Percentiles rank a stretch among this genome's conserved stretches.
phyloP scores from a whole-genome alignment of 2,329 filamentous ascomycete genomes.

The Beauveria caledonica region DNA sequence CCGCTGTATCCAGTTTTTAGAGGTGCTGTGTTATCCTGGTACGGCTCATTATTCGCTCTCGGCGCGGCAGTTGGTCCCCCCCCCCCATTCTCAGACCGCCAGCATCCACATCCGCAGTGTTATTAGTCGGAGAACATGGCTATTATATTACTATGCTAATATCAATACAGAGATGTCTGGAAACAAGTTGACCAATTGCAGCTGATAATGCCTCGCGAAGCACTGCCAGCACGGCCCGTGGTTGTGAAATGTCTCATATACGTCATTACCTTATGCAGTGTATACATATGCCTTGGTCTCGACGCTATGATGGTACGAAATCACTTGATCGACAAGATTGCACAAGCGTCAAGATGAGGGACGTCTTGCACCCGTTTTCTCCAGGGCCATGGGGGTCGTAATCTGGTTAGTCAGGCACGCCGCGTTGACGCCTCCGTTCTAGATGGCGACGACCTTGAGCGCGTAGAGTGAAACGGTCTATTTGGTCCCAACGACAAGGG shows the following conservation, averaged over 20 bases:
- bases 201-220: background rate
- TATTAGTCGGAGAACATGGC: no score
- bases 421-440: conserved; percentile 18
- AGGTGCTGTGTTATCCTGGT: background rate
- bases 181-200: no score
- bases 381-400: conserved; percentile 34
- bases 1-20: background rate
- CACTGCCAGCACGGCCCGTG: background rate
- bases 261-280: conserved; percentile 16
- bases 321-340: conserved; percentile 25
- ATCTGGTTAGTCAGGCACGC: no score
- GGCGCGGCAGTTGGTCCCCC: background rate
- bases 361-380: conserved; percentile 38
- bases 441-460: no score
- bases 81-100: no score
- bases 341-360: conserved; percentile 34
- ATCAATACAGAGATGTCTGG: no score
- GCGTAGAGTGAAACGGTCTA: no score
- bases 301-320: conserved; percentile 37
- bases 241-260: background rate
- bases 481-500: no score
- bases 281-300: conserved; percentile 36
- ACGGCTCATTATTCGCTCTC: background rate
- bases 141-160: no score
- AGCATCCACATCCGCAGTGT: no score